phyloP scores from a whole-genome alignment of 331 rosid genomes.

The Cydonia oblonga region DNA sequence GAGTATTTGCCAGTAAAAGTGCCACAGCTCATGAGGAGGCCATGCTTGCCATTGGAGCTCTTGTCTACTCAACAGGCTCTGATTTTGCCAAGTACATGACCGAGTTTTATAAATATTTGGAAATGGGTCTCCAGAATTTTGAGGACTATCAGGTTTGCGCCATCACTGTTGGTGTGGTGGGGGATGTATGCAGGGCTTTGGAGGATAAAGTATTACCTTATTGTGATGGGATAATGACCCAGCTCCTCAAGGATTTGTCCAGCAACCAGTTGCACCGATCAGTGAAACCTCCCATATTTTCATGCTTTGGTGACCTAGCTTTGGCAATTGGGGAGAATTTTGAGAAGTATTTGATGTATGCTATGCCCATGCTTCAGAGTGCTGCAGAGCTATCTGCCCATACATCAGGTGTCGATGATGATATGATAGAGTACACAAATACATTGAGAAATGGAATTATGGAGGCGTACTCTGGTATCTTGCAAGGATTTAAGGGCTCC shows the following conservation, averaged over 20 bases:
- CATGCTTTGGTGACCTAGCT: slow-evolving; percentile 80
- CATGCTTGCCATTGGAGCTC: slow-evolving; percentile 86
- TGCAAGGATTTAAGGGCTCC: slow-evolving; percentile 81
- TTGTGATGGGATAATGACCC: slow-evolving; percentile 80
- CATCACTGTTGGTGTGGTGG: slow-evolving; percentile 77
- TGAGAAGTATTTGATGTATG: slow-evolving; percentile 34
- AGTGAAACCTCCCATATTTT: slow-evolving; percentile 82
- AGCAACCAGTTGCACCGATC: slow-evolving; percentile 80
- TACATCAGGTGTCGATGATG: slow-evolving; percentile 56
- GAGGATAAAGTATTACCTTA: slow-evolving; percentile 61
- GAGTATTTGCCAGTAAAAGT: slow-evolving; percentile 69
- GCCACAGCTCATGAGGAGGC: slow-evolving; percentile 89
- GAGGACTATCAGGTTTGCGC: slow-evolving; percentile 89
- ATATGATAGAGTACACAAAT: slow-evolving; percentile 71
- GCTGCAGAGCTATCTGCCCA: slow-evolving; percentile 75
- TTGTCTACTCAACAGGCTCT: slow-evolving; percentile 57
- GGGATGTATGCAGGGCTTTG: slow-evolving; percentile 72
- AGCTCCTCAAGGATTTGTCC: slow-evolving; percentile 69
- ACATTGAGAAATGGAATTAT: slow-evolving; percentile 70
- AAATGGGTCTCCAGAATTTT: slow-evolving; percentile 76
- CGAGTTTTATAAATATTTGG: slow-evolving; percentile 57
- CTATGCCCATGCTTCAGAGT: slow-evolving; percentile 91
- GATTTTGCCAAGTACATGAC: slow-evolving; percentile 70
- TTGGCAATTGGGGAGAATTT: slow-evolving; percentile 55
- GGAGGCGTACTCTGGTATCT: slow-evolving; percentile 77